These are phyloP conservation scores for Serendipita indica DNA, from an alignment of 768 basidiomycete species.

Conservation along the genomic window DNA sequence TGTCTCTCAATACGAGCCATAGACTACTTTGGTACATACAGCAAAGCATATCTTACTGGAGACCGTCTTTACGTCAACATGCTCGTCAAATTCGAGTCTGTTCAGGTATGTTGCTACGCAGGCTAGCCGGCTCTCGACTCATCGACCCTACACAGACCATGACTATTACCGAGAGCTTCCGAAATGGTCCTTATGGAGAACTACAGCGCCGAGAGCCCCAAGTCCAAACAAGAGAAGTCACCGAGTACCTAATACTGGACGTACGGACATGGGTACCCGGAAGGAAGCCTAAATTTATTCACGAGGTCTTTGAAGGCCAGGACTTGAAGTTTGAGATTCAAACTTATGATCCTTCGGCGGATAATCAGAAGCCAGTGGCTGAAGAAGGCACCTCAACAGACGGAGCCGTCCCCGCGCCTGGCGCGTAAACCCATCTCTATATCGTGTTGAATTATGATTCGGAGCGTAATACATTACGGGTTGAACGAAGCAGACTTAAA, in stretches of 20 bases:
- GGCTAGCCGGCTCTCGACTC: background rate
- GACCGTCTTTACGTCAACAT: background rate
- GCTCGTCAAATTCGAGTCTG: background rate
- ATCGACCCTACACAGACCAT: background rate
- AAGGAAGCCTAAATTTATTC: background rate
- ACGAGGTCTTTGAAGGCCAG: background rate
- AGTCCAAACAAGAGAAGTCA: background rate
- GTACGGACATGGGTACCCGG: background rate
- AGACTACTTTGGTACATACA: background rate
- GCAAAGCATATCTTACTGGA: background rate
- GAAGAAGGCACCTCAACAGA: no score
- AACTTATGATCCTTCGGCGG: no score
- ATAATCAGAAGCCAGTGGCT: no score
- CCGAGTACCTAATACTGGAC: slow-evolving; percentile 3
- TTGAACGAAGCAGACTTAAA: no score
- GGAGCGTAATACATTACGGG: no score
- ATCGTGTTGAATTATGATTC: no score
- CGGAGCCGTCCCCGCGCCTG: no score
- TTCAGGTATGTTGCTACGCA: background rate
- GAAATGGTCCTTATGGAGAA: no score
- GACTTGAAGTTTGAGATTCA: no score
- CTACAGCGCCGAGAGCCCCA: no score
- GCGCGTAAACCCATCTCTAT: no score
- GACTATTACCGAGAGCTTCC: background rate
- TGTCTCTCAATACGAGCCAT: slow-evolving; percentile 1